phyloP scores from a whole-genome alignment of 1,139 yeast species.

The Wickerhamomyces sp. region DNA sequence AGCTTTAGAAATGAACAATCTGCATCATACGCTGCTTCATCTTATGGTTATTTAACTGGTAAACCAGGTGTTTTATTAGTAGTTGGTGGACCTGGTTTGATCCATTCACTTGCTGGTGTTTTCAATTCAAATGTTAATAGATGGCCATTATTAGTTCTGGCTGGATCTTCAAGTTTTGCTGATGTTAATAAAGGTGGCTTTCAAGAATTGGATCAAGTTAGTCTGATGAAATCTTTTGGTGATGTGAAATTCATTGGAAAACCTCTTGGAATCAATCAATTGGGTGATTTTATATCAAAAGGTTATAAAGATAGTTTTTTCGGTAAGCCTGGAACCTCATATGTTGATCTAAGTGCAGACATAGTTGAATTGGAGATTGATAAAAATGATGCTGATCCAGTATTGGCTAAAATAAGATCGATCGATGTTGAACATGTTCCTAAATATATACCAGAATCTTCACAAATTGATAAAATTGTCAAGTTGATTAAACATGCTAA shows the following conservation, averaged over 20 bases:
- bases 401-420: conserved; percentile 6
- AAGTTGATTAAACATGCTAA: conserved; percentile 28
- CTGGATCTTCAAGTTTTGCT: conserved; percentile 49
- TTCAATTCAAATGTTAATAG: conserved; percentile 53
- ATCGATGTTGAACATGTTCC: conserved; percentile 24
- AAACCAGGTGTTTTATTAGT: conserved; percentile 59
- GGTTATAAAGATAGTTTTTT: conserved; percentile 43
- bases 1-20: conserved; percentile 63
- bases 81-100: conserved; percentile 68
- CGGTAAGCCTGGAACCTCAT: conserved; percentile 55
- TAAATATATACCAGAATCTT: conserved; percentile 35
- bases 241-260: conserved; percentile 47
- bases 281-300: conserved; percentile 38
- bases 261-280: conserved; percentile 30
- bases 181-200: conserved; percentile 55
- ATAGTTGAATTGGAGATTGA: conserved; percentile 34
- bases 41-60: conserved; percentile 57
- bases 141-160: conserved; percentile 56
- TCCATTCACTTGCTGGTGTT: conserved; percentile 60
- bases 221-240: conserved; percentile 36
- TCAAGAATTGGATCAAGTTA: conserved; percentile 60
- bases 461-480: conserved; percentile 32
- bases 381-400: background rate
- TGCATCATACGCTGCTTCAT: conserved; percentile 67
- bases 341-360: conserved; percentile 61